A percentile compares a stretch with the other conserved stretches of the same genome.
Evolutionary conservation across 176 grass and related monocot genomes (phyloP).

Genomic region (Ensete ventricosum): DNA sequence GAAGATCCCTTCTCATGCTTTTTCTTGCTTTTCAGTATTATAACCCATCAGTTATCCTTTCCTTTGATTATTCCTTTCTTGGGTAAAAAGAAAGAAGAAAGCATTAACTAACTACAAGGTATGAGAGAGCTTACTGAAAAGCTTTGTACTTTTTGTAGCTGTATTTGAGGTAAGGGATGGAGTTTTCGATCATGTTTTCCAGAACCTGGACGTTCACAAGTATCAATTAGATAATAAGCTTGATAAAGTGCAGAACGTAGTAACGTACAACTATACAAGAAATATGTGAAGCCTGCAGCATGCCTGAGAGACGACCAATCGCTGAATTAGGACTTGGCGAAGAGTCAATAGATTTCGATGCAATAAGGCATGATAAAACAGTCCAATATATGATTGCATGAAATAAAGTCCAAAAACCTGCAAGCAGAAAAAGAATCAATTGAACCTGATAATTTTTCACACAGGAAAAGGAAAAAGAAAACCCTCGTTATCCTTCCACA

Average conservation of each 20-base stretch:
- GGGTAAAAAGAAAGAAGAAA: background rate
- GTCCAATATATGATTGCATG: constrained; percentile 96
- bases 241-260: background rate
- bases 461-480: background rate
- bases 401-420: constrained; percentile 99
- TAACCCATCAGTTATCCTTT: background rate
- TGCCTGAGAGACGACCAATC: constrained; percentile 90
- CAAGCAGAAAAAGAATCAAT: constrained; percentile 1
- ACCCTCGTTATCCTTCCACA: background rate
- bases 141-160: constrained; percentile 94
- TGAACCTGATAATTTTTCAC: background rate
- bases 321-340: constrained; percentile 80
- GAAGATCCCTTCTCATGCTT: constrained; percentile 69
- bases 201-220: constrained; percentile 41
- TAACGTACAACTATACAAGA: background rate
- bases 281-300: constrained; percentile 12
- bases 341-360: constrained; percentile 70
- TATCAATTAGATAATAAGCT: background rate
- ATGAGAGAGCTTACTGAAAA: constrained; percentile 68
- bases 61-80: background rate
- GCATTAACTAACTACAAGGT: background rate
- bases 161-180: constrained; percentile 88
- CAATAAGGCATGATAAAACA: constrained; percentile 84
- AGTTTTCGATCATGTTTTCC: constrained; percentile 94
- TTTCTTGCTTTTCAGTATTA: constrained; percentile 65